A percentile compares a stretch with the other conserved stretches of the same genome.
Conservation (phyloP, 768 basidiomycete genomes). For the Boletellus ananiceps region DNA sequence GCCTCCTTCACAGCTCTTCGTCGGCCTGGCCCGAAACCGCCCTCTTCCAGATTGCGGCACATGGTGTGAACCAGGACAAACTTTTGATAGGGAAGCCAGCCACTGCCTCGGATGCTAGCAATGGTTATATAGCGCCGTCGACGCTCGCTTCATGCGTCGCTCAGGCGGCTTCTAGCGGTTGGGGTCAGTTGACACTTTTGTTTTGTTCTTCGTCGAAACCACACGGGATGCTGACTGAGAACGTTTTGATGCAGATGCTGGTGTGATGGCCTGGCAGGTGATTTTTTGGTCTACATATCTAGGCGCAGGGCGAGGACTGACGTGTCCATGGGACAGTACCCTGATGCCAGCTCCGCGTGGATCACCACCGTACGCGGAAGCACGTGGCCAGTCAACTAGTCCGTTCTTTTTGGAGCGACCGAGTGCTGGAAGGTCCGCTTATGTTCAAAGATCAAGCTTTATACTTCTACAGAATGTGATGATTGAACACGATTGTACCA, state of each 20-base stretch:
- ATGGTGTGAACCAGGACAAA: slow-evolving; percentile 56
- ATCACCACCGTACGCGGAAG: slow-evolving; percentile 33
- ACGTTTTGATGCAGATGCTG: slow-evolving; percentile 24
- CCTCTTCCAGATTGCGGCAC: slow-evolving; percentile 46
- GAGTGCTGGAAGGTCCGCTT: no score
- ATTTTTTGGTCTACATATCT: not conserved
- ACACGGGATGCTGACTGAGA: not conserved
- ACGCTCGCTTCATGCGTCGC: slow-evolving; percentile 58
- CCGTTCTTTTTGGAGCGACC: no score
- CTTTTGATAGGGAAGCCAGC: slow-evolving; percentile 77
- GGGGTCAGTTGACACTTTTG: slow-evolving; percentile 46
- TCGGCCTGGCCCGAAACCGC: slow-evolving; percentile 40
- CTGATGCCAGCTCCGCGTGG: slow-evolving; percentile 36
- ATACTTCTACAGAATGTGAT: no score
- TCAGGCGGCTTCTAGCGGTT: slow-evolving; percentile 56
- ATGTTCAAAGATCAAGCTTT: no score
- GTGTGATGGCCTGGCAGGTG: slow-evolving; percentile 40
- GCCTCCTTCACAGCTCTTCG: slow-evolving; percentile 38
- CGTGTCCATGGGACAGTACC: slow-evolving; percentile 26
- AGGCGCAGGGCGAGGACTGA: not conserved
- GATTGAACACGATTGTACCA: no score
- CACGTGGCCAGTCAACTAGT: slow-evolving; percentile 29
- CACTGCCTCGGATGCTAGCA: slow-evolving; percentile 44
- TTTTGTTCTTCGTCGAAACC: not conserved
- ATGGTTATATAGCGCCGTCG: slow-evolving; percentile 51